Evolutionary conservation across 2,329 filamentous ascomycete genomes (phyloP).

Genomic region (Phialocephala sp.): DNA sequence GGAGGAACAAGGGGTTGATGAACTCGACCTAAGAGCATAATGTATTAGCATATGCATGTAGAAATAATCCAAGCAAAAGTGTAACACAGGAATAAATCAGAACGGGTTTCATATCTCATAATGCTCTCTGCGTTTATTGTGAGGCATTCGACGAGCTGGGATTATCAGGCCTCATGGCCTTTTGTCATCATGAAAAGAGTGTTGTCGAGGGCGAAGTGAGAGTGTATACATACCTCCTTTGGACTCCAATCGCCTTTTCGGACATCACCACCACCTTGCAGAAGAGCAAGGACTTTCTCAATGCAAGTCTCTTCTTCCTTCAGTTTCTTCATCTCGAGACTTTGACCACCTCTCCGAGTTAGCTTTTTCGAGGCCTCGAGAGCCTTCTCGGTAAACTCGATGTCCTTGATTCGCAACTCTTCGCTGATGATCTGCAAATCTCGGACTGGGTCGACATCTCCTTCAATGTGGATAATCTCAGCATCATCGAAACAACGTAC

Average conservation of each 20-base stretch:
- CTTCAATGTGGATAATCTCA: slow-evolving; percentile 99
- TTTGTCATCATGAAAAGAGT: slow-evolving; percentile 88
- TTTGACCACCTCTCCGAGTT: slow-evolving; percentile 91
- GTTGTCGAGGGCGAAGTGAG: slow-evolving; percentile 32
- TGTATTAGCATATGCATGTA: slow-evolving; percentile 31
- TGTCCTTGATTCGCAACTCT: slow-evolving; percentile 96
- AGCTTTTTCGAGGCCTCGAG: slow-evolving; percentile 92
- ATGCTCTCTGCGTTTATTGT: slow-evolving; percentile 76
- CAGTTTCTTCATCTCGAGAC: slow-evolving; percentile 96
- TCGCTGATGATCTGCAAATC: slow-evolving; percentile 97
- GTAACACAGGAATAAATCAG: slow-evolving; percentile 37
- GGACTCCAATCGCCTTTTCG: slow-evolving; percentile 87
- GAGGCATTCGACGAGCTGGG: slow-evolving; percentile 99
- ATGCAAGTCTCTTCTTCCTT: slow-evolving; percentile 93
- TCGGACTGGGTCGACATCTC: slow-evolving; percentile 92
- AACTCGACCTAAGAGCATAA: slow-evolving; percentile 77
- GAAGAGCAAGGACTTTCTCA: slow-evolving; percentile 82
- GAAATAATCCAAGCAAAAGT: slow-evolving; percentile 34
- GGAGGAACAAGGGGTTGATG: slow-evolving; percentile 94
- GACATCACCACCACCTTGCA: slow-evolving; percentile 91
- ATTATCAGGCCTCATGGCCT: slow-evolving; percentile 92
- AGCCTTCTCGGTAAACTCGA: slow-evolving; percentile 97
- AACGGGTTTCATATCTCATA: slow-evolving; percentile 74
- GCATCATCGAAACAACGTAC: slow-evolving; percentile 98
- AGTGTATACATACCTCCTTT: slow-evolving; percentile 81